Evolutionary conservation across 1,284 basidiomycete species (phyloP).

Genomic region (Xerocomus minutiporus): DNA sequence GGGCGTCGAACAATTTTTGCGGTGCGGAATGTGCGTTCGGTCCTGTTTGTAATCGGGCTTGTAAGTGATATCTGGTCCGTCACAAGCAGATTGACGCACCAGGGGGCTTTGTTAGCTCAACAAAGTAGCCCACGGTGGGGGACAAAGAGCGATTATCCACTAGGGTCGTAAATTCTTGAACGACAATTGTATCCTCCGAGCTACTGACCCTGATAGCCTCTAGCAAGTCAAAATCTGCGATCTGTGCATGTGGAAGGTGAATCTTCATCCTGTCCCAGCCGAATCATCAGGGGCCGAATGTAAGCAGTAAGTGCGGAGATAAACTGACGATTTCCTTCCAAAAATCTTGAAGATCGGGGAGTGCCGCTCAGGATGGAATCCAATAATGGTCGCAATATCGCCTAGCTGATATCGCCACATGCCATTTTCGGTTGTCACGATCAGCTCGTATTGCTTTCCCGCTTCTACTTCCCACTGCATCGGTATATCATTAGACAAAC

Average conservation of each 20-base stretch:
- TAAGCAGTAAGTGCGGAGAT: too few relatives aligned
- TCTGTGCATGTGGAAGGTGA: not conserved
- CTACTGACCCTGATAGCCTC: conserved; percentile 1
- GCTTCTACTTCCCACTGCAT: too few relatives aligned
- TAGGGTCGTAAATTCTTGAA: conserved; percentile 15
- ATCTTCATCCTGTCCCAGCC: not conserved
- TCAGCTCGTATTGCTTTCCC: too few relatives aligned
- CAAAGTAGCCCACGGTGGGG: conserved; percentile 14
- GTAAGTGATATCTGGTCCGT: not conserved
- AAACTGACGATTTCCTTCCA: too few relatives aligned
- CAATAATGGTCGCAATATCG: too few relatives aligned
- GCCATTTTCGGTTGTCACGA: too few relatives aligned
- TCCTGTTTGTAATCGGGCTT: conserved; percentile 2
- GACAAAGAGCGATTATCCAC: conserved; percentile 9
- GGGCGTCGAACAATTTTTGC: not conserved
- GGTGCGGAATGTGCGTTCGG: not conserved
- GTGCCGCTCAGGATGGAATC: too few relatives aligned
- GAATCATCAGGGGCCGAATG: not conserved
- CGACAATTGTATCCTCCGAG: conserved; percentile 4
- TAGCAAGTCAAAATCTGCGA: conserved; percentile 13
- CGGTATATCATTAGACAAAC: not conserved
- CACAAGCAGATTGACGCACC: conserved; percentile 3
- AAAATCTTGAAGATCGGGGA: too few relatives aligned
- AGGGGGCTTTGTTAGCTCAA: conserved; percentile 12
- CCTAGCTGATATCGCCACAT: too few relatives aligned